Conservation (phyloP, 2,329 filamentous ascomycete genomes). For the Ilyonectria destructans region DNA sequence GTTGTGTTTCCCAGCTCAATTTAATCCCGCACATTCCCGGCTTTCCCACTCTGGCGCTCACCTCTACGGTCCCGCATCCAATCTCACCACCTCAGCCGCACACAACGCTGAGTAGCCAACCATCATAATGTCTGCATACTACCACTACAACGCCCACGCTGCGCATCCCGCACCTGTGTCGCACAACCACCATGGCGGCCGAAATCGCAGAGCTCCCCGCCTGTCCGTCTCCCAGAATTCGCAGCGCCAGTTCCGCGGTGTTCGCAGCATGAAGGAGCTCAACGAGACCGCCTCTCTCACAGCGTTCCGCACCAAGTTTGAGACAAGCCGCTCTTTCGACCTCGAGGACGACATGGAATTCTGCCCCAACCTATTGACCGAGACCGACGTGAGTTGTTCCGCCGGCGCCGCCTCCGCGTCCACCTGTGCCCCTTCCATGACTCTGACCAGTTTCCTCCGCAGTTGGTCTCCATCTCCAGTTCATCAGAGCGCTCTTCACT, state of each 20-base stretch:
- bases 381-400: constrained; percentile 84
- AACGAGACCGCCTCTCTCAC: constrained; percentile 83
- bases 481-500: constrained; percentile 95
- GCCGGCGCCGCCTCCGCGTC: constrained; percentile 33
- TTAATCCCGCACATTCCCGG: constrained; percentile 51
- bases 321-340: constrained; percentile 94
- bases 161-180: constrained; percentile 73
- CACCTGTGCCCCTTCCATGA: constrained; percentile 21
- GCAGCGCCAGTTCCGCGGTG: constrained; percentile 89
- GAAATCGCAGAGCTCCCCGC: constrained; percentile 87
- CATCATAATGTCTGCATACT: constrained; percentile 75
- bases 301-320: constrained; percentile 89
- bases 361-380: constrained; percentile 91
- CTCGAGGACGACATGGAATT: constrained; percentile 97
- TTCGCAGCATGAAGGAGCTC: constrained; percentile 89
- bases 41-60: constrained; percentile 31
- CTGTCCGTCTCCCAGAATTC: constrained; percentile 86
- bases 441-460: constrained; percentile 58
- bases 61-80: constrained; percentile 20
- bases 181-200: constrained; percentile 87
- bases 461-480: constrained; percentile 94
- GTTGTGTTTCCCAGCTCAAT: constrained; percentile 39
- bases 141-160: constrained; percentile 74
- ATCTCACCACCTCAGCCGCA: constrained; percentile 14
- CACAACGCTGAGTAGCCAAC: constrained; percentile 23